Percentiles rank a stretch among this genome's conserved stretches.
Evolutionary conservation across 2,329 filamentous ascomycete species (phyloP).

Genomic region (Didymella glomerata): DNA sequence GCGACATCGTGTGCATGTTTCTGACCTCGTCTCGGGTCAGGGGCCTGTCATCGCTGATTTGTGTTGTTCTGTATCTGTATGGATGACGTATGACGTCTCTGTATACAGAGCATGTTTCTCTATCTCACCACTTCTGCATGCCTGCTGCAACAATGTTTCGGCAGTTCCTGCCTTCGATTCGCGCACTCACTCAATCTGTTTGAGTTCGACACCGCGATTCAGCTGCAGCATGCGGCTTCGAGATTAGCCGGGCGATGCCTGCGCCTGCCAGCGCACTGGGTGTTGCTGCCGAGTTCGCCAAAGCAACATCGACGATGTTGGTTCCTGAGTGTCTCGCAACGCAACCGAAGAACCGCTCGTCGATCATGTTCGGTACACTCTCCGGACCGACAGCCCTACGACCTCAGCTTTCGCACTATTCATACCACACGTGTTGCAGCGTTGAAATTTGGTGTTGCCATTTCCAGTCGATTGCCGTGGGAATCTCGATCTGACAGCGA

Average conservation of each 20-base stretch:
- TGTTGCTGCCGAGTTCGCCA: conserved; percentile 2
- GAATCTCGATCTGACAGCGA: conserved; percentile 20
- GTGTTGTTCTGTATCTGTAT: conserved; percentile 1
- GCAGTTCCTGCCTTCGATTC: not conserved
- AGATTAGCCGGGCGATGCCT: conserved; percentile 3
- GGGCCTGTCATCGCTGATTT: not conserved
- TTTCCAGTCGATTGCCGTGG: conserved; percentile 6
- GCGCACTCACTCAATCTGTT: not conserved
- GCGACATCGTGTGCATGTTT: not conserved
- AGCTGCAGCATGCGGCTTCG: conserved; percentile 3
- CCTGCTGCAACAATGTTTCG: conserved; percentile 1
- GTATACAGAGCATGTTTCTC: not conserved
- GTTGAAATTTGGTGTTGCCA: conserved; percentile 6
- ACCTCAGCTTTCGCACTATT: not conserved
- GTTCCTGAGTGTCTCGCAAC: conserved; percentile 1
- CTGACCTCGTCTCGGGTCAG: conserved; percentile 1
- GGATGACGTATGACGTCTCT: not conserved
- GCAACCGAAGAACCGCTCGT: conserved; percentile 4
- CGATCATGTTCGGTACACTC: conserved; percentile 9
- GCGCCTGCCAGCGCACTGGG: not conserved
- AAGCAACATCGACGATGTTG: not conserved
- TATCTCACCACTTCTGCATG: not conserved
- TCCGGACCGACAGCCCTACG: conserved; percentile 9
- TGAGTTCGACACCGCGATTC: not conserved
- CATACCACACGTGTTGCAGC: not conserved